phyloP scores from a whole-genome alignment of 768 basidiomycete genomes.

The Russula compacta region DNA sequence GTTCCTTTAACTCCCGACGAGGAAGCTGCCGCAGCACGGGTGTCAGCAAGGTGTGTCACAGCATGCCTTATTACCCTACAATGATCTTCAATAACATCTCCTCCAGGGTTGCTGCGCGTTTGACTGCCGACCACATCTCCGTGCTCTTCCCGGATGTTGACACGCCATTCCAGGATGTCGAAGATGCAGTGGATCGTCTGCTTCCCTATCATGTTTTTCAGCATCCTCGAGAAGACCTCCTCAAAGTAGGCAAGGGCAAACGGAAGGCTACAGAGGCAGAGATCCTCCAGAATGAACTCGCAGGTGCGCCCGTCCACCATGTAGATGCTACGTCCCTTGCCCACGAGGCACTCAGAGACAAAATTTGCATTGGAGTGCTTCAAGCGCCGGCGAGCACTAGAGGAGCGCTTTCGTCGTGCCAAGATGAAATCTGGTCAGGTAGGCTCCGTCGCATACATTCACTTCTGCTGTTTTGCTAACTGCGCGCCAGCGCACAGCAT shows the following conservation, averaged over 20 bases:
- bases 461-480: neutral
- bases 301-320: conserved; percentile 32
- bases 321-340: neutral
- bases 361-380: conserved; percentile 60
- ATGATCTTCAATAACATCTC: neutral
- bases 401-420: conserved; percentile 48
- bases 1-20: conserved; percentile 12
- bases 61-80: neutral
- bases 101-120: conserved; percentile 44
- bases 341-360: conserved; percentile 43
- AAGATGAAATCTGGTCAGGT: conserved; percentile 51
- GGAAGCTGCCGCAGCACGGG: conserved; percentile 12
- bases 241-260: conserved; percentile 46
- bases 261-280: conserved; percentile 43
- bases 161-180: conserved; percentile 51
- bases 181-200: conserved; percentile 60
- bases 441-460: conserved; percentile 19
- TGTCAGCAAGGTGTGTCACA: conserved; percentile 11
- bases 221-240: conserved; percentile 60
- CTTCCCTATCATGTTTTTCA: conserved; percentile 77
- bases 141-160: conserved; percentile 60
- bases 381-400: conserved; percentile 45
- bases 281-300: conserved; percentile 38
- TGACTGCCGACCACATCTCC: conserved; percentile 54
- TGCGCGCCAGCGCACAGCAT: conserved; percentile 44